Conservation (phyloP, 768 basidiomycete species). For the Serendipita sp. region DNA sequence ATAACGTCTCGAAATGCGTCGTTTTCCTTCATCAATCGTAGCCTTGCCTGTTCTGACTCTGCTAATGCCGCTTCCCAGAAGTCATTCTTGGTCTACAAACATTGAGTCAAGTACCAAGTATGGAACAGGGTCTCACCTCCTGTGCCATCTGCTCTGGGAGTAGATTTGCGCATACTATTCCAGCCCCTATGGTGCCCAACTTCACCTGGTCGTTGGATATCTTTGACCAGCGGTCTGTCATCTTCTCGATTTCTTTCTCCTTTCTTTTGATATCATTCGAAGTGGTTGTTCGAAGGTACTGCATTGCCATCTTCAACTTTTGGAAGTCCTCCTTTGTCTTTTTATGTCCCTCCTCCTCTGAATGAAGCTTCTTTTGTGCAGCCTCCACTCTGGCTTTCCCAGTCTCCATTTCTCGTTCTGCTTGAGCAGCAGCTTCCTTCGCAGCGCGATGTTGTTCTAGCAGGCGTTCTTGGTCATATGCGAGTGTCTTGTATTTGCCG, state of each 20-base stretch:
- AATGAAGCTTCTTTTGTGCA: conserved; percentile 36
- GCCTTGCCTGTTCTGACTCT: conserved; percentile 52
- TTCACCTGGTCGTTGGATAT: conserved; percentile 53
- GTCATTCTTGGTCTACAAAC: conserved; percentile 27
- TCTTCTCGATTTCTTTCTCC: conserved; percentile 64
- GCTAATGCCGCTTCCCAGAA: conserved; percentile 53
- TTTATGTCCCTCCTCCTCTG: conserved; percentile 51
- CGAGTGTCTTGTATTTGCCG: conserved; percentile 57
- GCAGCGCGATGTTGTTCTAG: conserved; percentile 43
- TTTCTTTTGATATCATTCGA: conserved; percentile 61
- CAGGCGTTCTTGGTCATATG: conserved; percentile 69
- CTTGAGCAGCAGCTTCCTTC: conserved; percentile 45
- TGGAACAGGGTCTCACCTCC: conserved; percentile 17
- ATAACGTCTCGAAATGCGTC: conserved; percentile 41
- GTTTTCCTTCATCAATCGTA: conserved; percentile 49
- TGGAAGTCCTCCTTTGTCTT: conserved; percentile 55
- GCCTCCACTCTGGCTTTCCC: conserved; percentile 56
- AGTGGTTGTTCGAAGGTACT: conserved; percentile 51
- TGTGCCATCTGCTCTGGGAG: neutral
- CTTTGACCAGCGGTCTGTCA: conserved; percentile 59
- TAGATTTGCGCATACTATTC: conserved; percentile 27
- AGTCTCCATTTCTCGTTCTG: conserved; percentile 62
- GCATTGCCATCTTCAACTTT: conserved; percentile 51
- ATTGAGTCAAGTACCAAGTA: neutral
- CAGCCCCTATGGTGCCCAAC: conserved; percentile 31